phyloP scores from a whole-genome alignment of 2,329 filamentous ascomycete species.

The Dactylellina haptotyla region DNA sequence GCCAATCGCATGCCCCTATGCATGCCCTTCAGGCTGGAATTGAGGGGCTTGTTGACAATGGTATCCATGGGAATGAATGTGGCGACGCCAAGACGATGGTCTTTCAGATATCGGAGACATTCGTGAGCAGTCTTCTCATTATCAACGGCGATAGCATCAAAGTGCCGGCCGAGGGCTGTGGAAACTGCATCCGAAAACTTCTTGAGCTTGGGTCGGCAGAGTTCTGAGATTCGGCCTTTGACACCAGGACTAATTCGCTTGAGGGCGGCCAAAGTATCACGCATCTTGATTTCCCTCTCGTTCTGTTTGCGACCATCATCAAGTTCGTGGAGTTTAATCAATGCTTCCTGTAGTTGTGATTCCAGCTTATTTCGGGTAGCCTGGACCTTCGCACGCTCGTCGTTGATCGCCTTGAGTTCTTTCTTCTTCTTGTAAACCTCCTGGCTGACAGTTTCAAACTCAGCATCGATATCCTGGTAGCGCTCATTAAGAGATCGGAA shows the following conservation, averaged over 20 bases:
- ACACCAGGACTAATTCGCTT: constrained; percentile 94
- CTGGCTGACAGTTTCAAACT: constrained; percentile 70
- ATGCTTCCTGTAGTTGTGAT: constrained; percentile 84
- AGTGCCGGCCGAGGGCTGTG: constrained; percentile 89
- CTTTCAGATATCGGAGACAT: constrained; percentile 92
- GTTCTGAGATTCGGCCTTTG: constrained; percentile 85
- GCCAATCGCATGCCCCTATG: constrained; percentile 83
- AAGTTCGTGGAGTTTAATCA: constrained; percentile 82
- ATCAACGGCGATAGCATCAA: constrained; percentile 93
- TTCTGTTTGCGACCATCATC: constrained; percentile 86
- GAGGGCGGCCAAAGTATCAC: constrained; percentile 84
- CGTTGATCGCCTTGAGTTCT: constrained; percentile 84
- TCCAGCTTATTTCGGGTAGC: constrained; percentile 88
- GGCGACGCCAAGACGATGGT: constrained; percentile 84
- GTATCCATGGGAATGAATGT: constrained; percentile 97
- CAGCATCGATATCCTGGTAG: constrained; percentile 62
- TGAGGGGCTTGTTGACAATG: constrained; percentile 91
- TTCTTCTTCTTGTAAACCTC: constrained; percentile 92
- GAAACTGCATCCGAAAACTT: constrained; percentile 94
- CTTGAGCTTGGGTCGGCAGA: constrained; percentile 96
- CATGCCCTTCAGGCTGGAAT: constrained; percentile 89
- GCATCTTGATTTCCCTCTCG: constrained; percentile 79
- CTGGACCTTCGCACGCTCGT: constrained; percentile 81
- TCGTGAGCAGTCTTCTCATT: constrained; percentile 93
- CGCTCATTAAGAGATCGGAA: constrained; percentile 66